These are phyloP conservation scores for Gloeophyllum trabeum DNA, from an alignment of 768 basidiomycete genomes.

Conservation along the genomic window DNA sequence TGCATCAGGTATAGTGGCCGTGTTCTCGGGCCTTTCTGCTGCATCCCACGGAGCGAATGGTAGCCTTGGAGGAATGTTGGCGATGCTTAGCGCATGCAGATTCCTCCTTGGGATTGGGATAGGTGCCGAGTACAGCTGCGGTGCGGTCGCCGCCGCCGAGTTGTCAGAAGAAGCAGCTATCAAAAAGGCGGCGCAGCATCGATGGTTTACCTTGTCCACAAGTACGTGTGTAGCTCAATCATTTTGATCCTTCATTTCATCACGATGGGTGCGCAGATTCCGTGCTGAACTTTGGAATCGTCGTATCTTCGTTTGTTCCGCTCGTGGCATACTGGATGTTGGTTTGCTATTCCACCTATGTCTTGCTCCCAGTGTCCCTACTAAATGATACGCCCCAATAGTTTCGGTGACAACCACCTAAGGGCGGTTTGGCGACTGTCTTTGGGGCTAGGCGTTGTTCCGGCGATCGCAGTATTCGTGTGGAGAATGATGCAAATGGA, in stretches of 20 bases:
- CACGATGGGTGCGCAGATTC: constrained; percentile 31
- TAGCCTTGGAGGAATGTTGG: constrained; percentile 54
- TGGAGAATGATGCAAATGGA: constrained; percentile 85
- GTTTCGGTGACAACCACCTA: constrained; percentile 71
- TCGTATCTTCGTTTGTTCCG: constrained; percentile 70
- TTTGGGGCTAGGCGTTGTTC: constrained; percentile 74
- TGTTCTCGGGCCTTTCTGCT: constrained; percentile 78
- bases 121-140: constrained; percentile 85
- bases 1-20: constrained; percentile 71
- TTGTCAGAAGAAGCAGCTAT: constrained; percentile 80
- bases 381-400: constrained; percentile 15
- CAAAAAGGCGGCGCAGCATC: constrained; percentile 68
- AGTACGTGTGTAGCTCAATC: constrained; percentile 45
- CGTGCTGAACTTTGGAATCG: constrained; percentile 84
- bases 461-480: constrained; percentile 69
- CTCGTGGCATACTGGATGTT: constrained; percentile 86
- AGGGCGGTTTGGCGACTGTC: constrained; percentile 83
- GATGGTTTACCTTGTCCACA: constrained; percentile 82
- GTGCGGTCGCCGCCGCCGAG: constrained; percentile 81
- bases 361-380: not conserved
- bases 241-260: not conserved
- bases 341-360: constrained; percentile 21
- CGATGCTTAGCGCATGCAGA: constrained; percentile 72
- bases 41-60: constrained; percentile 72
- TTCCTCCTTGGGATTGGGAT: constrained; percentile 86